phyloP scores from a whole-genome alignment of 2,329 filamentous ascomycete species.

The Aspergillus fumigatus region DNA sequence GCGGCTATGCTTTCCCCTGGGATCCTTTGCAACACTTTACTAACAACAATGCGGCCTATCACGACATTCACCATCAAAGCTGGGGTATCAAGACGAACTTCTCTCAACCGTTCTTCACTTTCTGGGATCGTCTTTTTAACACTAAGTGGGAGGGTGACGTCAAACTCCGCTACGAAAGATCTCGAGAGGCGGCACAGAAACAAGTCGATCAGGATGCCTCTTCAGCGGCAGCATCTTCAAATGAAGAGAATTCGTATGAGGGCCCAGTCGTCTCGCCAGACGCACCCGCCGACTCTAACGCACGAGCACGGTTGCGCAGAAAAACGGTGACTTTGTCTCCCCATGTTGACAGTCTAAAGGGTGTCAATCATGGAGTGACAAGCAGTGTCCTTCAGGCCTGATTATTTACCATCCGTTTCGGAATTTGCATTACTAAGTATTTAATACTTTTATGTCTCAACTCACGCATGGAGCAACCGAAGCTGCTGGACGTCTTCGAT shows the following conservation, averaged over 20 bases:
- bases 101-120: constrained; percentile 66
- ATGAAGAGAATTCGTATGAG: constrained; percentile 25
- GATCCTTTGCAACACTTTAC: constrained; percentile 90
- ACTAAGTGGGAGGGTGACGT: constrained; percentile 77
- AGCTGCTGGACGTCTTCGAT: constrained; percentile 31
- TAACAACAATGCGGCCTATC: constrained; percentile 92
- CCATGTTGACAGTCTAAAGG: constrained; percentile 31
- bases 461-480: constrained; percentile 8
- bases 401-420: background rate
- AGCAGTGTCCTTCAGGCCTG: constrained; percentile 38
- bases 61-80: constrained; percentile 97
- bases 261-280: constrained; percentile 23
- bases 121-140: constrained; percentile 80
- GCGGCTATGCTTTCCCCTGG: constrained; percentile 92
- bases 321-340: constrained; percentile 30
- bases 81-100: constrained; percentile 84
- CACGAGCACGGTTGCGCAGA: constrained; percentile 32
- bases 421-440: background rate
- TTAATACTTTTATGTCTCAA: constrained; percentile 1
- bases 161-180: constrained; percentile 54
- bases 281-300: constrained; percentile 17
- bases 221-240: constrained; percentile 12
- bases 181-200: constrained; percentile 52
- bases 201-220: constrained; percentile 48
- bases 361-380: constrained; percentile 35